A percentile compares a stretch with the other conserved stretches of the same genome.
These are phyloP conservation scores for Neurospora terricola DNA, from an alignment of 495 filamentous ascomycete species.

Conservation along the genomic window DNA sequence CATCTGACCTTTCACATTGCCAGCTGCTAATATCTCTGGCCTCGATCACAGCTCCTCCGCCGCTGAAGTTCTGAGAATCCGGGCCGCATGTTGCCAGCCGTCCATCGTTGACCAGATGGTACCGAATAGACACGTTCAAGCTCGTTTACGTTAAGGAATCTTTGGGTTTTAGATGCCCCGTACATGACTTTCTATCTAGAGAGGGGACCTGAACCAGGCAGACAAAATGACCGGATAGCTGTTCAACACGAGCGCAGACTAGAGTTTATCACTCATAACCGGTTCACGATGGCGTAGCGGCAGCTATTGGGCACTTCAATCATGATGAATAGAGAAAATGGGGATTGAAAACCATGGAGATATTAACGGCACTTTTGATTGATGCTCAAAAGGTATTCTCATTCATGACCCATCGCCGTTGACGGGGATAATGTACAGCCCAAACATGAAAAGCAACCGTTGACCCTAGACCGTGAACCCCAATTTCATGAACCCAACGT, in stretches of 20 bases:
- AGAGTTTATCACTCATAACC: not conserved
- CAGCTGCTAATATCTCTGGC: slow-evolving; percentile 7
- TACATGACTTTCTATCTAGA: not conserved
- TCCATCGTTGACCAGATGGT: not conserved
- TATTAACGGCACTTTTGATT: slow-evolving; percentile 2
- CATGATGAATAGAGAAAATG: not conserved
- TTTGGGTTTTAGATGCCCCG: not conserved
- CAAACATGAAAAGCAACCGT: slow-evolving; percentile 65
- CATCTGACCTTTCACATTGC: not conserved
- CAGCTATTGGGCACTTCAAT: not conserved
- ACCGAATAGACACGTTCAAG: not conserved
- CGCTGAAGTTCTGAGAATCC: slow-evolving; percentile 31
- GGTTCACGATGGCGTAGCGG: not conserved
- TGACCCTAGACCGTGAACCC: slow-evolving; percentile 74
- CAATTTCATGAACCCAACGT: slow-evolving; percentile 67
- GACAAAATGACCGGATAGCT: not conserved
- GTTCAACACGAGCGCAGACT: not conserved
- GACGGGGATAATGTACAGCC: slow-evolving; percentile 87
- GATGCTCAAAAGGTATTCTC: slow-evolving; percentile 35
- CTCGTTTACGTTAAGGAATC: not conserved
- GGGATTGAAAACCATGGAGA: not conserved
- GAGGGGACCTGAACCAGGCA: not conserved
- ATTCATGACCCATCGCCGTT: slow-evolving; percentile 58
- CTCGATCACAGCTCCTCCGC: slow-evolving; percentile 28
- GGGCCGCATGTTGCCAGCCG: not conserved